phyloP scores from a whole-genome alignment of 306 rosid genomes.

The Prunus mume region DNA sequence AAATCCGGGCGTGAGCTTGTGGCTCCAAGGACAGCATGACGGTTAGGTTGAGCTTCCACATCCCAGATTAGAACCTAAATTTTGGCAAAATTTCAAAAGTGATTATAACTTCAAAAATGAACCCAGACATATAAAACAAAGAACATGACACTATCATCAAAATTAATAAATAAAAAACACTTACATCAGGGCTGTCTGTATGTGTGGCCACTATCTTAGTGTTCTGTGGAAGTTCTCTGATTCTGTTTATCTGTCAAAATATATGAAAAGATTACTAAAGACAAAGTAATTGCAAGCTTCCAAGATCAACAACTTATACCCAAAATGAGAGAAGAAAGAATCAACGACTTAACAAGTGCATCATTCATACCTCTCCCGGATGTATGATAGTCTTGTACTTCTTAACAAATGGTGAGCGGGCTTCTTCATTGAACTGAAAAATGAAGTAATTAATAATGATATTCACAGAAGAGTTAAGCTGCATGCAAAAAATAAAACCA shows the following conservation, averaged over 20 bases:
- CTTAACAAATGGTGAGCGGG: conserved; percentile 98
- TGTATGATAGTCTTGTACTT: conserved; percentile 98
- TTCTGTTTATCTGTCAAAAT: conserved; percentile 78
- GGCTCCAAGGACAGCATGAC: conserved; percentile 97
- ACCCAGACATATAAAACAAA: conserved; percentile 17
- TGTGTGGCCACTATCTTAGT: conserved; percentile 94
- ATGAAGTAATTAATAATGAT: not conserved
- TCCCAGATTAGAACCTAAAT: conserved; percentile 96
- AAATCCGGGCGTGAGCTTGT: conserved; percentile 93
- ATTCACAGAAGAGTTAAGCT: not conserved
- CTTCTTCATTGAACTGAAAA: conserved; percentile 93
- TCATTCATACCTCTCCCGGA: conserved; percentile 88
- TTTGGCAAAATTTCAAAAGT: conserved; percentile 2
- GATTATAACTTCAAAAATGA: not conserved
- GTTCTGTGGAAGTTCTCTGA: conserved; percentile 94
- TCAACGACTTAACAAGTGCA: not conserved
- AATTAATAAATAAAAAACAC: conserved; percentile 19
- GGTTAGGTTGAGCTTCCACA: conserved; percentile 93
- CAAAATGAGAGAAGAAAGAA: not conserved
- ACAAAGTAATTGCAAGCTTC: not conserved
- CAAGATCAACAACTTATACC: not conserved
- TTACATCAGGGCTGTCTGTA: conserved; percentile 96
- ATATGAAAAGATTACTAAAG: not conserved
- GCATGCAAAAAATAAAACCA: conserved; percentile 10
- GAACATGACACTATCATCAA: not conserved